Evolutionary conservation across 805 yeast genomes (phyloP).

Genomic region (Ogataea corticis): DNA sequence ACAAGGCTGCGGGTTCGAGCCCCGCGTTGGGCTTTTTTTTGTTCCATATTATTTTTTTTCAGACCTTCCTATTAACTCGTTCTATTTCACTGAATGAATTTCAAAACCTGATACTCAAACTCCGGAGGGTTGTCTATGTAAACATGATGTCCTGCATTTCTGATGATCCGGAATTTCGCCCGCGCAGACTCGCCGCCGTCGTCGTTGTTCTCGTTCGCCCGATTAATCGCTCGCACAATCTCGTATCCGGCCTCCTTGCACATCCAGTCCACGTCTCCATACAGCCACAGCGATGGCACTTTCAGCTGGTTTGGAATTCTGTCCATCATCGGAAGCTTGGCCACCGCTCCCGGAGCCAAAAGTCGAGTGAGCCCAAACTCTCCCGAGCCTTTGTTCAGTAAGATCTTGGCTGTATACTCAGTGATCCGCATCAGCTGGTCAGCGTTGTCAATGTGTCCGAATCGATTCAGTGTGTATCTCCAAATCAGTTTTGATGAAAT

Average conservation of each 20-base stretch:
- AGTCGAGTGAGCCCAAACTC: conserved; percentile 63
- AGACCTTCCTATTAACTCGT: not conserved
- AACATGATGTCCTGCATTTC: conserved; percentile 55
- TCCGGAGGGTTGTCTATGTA: conserved; percentile 49
- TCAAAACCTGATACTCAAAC: conserved; percentile 29
- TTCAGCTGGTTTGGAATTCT: conserved; percentile 43
- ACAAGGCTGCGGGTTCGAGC: conserved; percentile 31
- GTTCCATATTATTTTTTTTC: not conserved
- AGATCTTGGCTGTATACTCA: conserved; percentile 52
- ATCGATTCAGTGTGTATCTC: conserved; percentile 55
- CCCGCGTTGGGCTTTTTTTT: conserved; percentile 24
- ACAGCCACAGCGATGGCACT: conserved; percentile 56
- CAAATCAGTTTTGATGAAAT: conserved; percentile 51
- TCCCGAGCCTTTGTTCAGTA: conserved; percentile 60
- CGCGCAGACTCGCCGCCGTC: conserved; percentile 8
- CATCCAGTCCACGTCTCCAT: conserved; percentile 77
- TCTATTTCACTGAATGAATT: conserved; percentile 21
- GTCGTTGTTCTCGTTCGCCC: conserved; percentile 16
- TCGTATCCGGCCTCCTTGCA: conserved; percentile 57
- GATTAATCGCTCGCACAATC: conserved; percentile 37
- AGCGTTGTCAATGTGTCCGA: conserved; percentile 30
- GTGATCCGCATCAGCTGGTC: conserved; percentile 45
- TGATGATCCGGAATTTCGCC: conserved; percentile 39
- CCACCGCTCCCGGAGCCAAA: conserved; percentile 57
- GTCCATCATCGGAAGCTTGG: conserved; percentile 57